Evolutionary conservation across 805 yeast species (phyloP), one percentile per base, ranked within the genome.

Genomic region (Novakomyces olei): DNA sequence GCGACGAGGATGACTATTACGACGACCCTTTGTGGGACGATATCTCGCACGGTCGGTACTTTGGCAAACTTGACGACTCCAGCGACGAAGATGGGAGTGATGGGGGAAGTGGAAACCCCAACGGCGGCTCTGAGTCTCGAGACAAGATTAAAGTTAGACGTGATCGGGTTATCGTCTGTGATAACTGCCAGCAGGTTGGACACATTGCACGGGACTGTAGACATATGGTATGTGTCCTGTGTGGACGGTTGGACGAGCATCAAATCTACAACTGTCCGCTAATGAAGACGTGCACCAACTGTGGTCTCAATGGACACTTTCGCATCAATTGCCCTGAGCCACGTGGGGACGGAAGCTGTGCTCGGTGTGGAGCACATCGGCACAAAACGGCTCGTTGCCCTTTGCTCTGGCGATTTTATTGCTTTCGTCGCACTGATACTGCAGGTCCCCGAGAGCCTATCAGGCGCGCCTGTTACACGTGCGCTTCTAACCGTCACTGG

Each of bases 201-300:
- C 95, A 83, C 62, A 70, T 80, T 49, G 76, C 92, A 37, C 77
- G 72, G 56, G 81, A 74, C 45, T 80, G 93, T n/a, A n/a, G n/a
- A n/a, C n/a, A n/a, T n/a, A n/a, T n/a, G n/a, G n/a, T n/a, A n/a
- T n/a, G n/a, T n/a, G n/a, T n/a, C n/a, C n/a, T n/a, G n/a, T 29
- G 32, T 19, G 32, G 32, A 12, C 25, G 25, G 5, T 19, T 29
- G 10, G 32, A 29, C 14, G 32, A 29, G n/a, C 32, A 29, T 18
- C 15, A 14, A n/a, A 14, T 25, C 15, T 10, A 12, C 5, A 17
- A 25, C 4, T 29, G 32, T 12, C 32, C 32, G 9, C n/a, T 23
- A 10, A 29, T 25, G 7, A 29, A 29, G 15, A 14, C 16, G 15
- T 29, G 32, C 14, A 29, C 20, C 2, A 29, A 29, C 19, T 29